Base-by-base conservation (phyloP, 495 filamentous ascomycete genomes). In the Aspergillus sclerotiicarbonarius region DNA sequence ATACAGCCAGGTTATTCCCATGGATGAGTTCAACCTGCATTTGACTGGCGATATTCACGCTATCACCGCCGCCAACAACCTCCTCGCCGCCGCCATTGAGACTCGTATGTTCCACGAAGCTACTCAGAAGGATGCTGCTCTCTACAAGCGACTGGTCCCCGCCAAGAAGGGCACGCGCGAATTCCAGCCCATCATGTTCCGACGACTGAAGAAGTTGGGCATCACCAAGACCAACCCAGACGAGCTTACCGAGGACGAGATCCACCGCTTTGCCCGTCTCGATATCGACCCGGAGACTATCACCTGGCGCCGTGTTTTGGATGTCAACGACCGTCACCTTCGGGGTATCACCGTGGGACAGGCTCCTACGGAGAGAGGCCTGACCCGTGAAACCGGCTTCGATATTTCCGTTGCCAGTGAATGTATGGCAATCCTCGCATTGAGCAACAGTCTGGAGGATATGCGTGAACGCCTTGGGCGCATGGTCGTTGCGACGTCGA, bases 21-120 rank as follows among this genome's bases (percentile, higher is more conserved):
- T 98, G 94, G 94, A 98, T 62, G 94, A 98, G 71, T 98, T 98
- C 80, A 98, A 98, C 70, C 80, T 98, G 60, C 94, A 98, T 69
- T 76, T 98, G 69, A 98, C 94, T 43, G 94, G 94, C 62, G 94
- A 98, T 70, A 98, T 98, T 60, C 94, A 98, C 70, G 94, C 94
- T 41, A 93, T 98, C 67, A 90, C 92, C 35, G 94, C 94, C 9
- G 94, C 94, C 6, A 98, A 98, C 80, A 98, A 98, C 75, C 81
- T 98, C 41, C 87, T 98, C n/a, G 94, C 94, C 54, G 94, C 94
- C 43, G 94, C 94, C 12, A 96, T 98, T 64, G 94, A 98, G 64
- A 98, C 94, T 7, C 87, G 94, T 58, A 97, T 98, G 83, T 98
- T 96, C 78, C 94, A 98, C 68, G 94, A 98, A 75, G 84, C 84